Conservation (phyloP, 441 rosid genomes). For the Erysimum pusillum region DNA sequence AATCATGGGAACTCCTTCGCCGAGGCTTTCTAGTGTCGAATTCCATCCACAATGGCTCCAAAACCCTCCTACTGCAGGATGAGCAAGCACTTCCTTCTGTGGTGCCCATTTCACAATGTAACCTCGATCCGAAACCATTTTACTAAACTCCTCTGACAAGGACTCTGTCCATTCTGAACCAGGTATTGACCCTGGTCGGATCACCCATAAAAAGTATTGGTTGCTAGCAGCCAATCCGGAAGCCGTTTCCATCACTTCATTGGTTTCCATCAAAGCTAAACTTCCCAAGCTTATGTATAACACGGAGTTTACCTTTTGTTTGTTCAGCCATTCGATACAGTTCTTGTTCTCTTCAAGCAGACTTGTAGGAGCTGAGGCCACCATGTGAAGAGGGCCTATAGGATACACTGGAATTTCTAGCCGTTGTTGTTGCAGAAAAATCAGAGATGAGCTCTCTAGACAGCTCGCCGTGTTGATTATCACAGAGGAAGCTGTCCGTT, state of each 20-base stretch:
- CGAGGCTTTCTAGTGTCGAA: slow-evolving; percentile 53
- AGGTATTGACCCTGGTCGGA: slow-evolving; percentile 49
- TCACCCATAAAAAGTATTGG: slow-evolving; percentile 52
- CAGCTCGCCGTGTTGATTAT: slow-evolving; percentile 52
- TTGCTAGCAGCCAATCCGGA: slow-evolving; percentile 45
- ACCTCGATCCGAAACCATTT: slow-evolving; percentile 38
- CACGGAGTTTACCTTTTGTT: slow-evolving; percentile 46
- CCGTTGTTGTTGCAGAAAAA: slow-evolving; percentile 35
- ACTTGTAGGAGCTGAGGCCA: slow-evolving; percentile 43
- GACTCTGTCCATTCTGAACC: slow-evolving; percentile 44
- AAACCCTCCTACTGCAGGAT: slow-evolving; percentile 55
- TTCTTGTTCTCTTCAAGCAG: slow-evolving; percentile 48
- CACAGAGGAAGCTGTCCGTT: slow-evolving; percentile 45
- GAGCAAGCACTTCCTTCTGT: slow-evolving; percentile 52
- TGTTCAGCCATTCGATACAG: slow-evolving; percentile 59
- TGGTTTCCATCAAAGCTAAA: slow-evolving; percentile 19
- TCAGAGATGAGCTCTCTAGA: slow-evolving; percentile 48
- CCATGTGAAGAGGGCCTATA: slow-evolving; percentile 48
- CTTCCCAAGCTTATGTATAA: slow-evolving; percentile 59
- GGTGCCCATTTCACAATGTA: slow-evolving; percentile 57
- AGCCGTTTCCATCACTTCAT: slow-evolving; percentile 44
- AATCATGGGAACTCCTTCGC: slow-evolving; percentile 55
- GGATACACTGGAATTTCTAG: slow-evolving; percentile 48
- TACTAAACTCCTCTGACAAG: slow-evolving; percentile 39
- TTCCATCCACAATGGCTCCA: slow-evolving; percentile 67